These are phyloP conservation scores for Clarireedia monteithiana DNA, from an alignment of 2,329 filamentous ascomycete species.

Conservation along the genomic window DNA sequence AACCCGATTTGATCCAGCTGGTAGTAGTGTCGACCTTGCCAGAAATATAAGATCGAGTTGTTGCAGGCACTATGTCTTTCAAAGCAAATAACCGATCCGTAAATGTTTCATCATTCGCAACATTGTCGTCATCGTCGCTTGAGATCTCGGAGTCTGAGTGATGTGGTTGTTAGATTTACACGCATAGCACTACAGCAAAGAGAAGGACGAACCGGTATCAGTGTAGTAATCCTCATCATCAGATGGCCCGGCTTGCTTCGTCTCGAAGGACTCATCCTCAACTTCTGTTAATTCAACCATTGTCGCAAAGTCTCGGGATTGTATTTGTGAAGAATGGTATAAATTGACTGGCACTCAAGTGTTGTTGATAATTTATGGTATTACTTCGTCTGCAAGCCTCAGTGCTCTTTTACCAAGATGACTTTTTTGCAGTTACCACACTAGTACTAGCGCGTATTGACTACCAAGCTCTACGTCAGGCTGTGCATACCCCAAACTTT, in stretches of 20 bases:
- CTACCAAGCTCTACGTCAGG: background rate
- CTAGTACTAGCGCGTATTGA: background rate
- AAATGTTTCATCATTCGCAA: constrained; percentile 48
- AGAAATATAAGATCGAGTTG: constrained; percentile 60
- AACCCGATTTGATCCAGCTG: constrained; percentile 49
- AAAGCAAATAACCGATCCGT: constrained; percentile 64
- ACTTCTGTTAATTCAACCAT: constrained; percentile 88
- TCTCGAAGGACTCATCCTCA: constrained; percentile 88
- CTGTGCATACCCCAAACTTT: background rate
- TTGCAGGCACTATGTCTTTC: constrained; percentile 68
- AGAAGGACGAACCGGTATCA: constrained; percentile 64
- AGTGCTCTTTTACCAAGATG: background rate
- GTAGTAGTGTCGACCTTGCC: constrained; percentile 49
- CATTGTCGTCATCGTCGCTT: constrained; percentile 64
- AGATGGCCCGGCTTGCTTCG: constrained; percentile 57
- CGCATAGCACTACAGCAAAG: background rate
- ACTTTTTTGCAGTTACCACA: background rate
- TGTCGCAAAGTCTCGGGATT: too few species aligned
- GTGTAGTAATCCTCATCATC: constrained; percentile 80
- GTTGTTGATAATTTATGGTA: constrained; percentile 37
- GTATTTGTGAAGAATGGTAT: too few species aligned
- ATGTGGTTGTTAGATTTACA: constrained; percentile 11
- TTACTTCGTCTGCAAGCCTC: background rate
- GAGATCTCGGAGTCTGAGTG: constrained; percentile 72
- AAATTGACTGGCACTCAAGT: too few species aligned